Evolutionary conservation across 2,329 filamentous ascomycete genomes (phyloP), one percentile per base, ranked within the genome.

Genomic region (Trichoderma sp.): DNA sequence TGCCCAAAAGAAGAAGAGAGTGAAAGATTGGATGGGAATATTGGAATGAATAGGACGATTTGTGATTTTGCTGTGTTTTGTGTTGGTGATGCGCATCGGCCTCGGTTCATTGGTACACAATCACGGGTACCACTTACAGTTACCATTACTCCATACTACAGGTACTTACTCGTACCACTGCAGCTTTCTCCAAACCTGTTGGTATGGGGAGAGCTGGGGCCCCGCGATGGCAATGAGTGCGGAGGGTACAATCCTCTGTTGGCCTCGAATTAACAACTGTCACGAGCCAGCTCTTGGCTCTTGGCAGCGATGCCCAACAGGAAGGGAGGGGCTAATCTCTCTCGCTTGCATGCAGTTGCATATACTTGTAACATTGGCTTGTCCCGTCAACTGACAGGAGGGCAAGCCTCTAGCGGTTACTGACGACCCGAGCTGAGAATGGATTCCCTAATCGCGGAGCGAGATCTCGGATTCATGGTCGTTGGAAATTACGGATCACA

Each of bases 131-230:
- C 12, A 11, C 32, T 13, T 23, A 23, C 23, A 23, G 23, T 23
- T 23, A 23, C 23, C 23, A 15, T 36, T 36, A 28, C 20, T 23
- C n/a, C 32, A 62, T 26, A 36, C n/a, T 26, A 36, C n/a, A 55
- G 15, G 17, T 20, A 34, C 36, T 32, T 32, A n/a, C n/a, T 30
- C 30, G 28, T 61, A 20, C 57, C 15, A 28, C 34, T 28, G 55
- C 55, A 47, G 11, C 39, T 47, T 30, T 43, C 61, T 47, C 36
- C 61, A 9, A 34, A 50, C 20, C 20, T 39, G 20, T 23, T 20
- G 57, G 32, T 34, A 32, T 34, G 66, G 66, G 66, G 66, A 68
- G 28, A 61, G 53, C 66, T 34, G 66, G 66, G 66, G 66, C 66
- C 66, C 66, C 66, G 66, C 66, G 66, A 68, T 61, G 12, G 66